Evolutionary conservation across 2,329 filamentous ascomycete species (phyloP).

Genomic region (Endocalyx cinctus): DNA sequence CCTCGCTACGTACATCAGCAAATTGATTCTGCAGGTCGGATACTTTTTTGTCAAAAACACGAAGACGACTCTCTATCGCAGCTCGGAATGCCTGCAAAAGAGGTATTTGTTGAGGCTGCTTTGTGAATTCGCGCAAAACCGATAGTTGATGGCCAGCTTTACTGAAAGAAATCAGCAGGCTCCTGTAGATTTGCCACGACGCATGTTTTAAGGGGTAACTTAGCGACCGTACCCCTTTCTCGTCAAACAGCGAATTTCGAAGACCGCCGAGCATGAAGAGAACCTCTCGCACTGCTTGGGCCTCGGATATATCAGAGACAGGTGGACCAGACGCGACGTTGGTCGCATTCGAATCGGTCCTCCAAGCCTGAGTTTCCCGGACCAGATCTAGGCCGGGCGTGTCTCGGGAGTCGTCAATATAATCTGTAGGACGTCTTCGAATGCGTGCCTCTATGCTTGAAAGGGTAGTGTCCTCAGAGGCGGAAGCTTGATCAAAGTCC

Average conservation of each 20-base stretch:
- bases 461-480: slow-evolving; percentile 32
- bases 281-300: slow-evolving; percentile 69
- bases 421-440: slow-evolving; percentile 26
- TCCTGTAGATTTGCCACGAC: slow-evolving; percentile 45
- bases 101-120: slow-evolving; percentile 43
- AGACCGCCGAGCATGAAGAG: slow-evolving; percentile 83
- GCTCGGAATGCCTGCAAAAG: slow-evolving; percentile 70
- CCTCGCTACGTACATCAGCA: slow-evolving; percentile 46
- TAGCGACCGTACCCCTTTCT: slow-evolving; percentile 32
- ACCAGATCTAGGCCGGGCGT: slow-evolving; percentile 32
- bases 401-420: slow-evolving; percentile 32
- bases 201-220: slow-evolving; percentile 44
- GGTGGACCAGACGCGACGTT: slow-evolving; percentile 24
- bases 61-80: slow-evolving; percentile 53
- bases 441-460: slow-evolving; percentile 27
- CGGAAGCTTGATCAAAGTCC: slow-evolving; percentile 28
- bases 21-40: slow-evolving; percentile 57
- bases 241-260: slow-evolving; percentile 65
- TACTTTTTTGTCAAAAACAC: slow-evolving; percentile 53
- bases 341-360: too few species aligned
- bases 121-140: slow-evolving; percentile 40
- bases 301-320: slow-evolving; percentile 59
- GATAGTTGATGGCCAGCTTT: slow-evolving; percentile 42
- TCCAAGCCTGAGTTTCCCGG: slow-evolving; percentile 44
- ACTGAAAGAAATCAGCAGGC: slow-evolving; percentile 42